phyloP scores from a whole-genome alignment of 2,329 filamentous ascomycete species.

The Clonostachys solani region DNA sequence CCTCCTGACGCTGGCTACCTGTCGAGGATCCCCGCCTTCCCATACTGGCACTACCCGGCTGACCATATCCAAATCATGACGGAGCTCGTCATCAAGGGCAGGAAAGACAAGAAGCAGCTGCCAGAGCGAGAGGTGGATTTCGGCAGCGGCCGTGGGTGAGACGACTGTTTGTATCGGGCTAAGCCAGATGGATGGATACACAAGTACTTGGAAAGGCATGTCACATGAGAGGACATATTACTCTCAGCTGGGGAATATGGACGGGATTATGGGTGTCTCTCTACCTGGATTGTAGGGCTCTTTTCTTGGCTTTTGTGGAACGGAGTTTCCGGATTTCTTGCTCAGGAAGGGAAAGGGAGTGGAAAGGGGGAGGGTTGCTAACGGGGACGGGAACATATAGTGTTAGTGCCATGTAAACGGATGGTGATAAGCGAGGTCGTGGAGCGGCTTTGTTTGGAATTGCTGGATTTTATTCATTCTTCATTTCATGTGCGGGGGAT shows the following conservation, averaged over 20 bases:
- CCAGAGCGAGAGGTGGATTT: conserved; percentile 62
- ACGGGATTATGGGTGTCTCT: no score
- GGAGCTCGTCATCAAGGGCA: conserved; percentile 83
- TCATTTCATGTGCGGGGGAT: no score
- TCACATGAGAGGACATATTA: no score
- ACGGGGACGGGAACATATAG: background rate
- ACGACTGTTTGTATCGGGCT: no score
- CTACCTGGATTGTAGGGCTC: no score
- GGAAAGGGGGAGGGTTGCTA: background rate
- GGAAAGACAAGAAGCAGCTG: conserved; percentile 73
- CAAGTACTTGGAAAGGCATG: no score
- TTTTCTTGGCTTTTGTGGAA: no score
- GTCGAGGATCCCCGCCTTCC: conserved; percentile 83
- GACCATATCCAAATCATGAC: conserved; percentile 89
- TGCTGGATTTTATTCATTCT: background rate
- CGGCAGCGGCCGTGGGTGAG: conserved; percentile 25
- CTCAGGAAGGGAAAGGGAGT: no score
- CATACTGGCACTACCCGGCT: conserved; percentile 90
- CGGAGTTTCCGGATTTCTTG: no score
- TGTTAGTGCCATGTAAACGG: no score
- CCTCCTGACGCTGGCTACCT: conserved; percentile 84
- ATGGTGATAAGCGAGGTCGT: background rate
- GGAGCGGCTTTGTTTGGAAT: conserved; percentile 1
- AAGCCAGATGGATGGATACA: no score
- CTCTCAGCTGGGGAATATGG: no score